These are phyloP conservation scores for Syzygium syzygioides DNA, from an alignment of 441 rosid genomes.

Conservation along the genomic window DNA sequence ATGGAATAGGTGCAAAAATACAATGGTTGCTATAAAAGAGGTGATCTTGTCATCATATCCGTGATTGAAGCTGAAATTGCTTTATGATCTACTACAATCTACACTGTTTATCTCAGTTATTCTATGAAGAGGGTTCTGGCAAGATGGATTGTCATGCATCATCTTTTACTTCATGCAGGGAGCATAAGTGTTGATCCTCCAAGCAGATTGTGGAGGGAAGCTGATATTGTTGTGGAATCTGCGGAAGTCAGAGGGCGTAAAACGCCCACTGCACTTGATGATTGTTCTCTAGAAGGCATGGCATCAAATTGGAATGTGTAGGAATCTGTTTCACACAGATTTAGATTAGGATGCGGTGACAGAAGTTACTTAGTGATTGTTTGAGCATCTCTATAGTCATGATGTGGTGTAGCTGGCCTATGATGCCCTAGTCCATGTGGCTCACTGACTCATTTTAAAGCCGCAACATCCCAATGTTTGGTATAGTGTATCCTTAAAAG, in stretches of 20 bases:
- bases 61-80: background rate
- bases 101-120: background rate
- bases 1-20: background rate
- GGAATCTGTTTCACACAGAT: background rate
- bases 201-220: background rate
- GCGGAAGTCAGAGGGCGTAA: background rate
- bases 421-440: background rate
- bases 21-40: background rate
- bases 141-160: background rate
- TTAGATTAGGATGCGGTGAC: background rate
- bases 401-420: background rate
- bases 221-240: background rate
- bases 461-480: background rate
- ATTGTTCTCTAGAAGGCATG: background rate
- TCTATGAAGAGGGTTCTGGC: background rate
- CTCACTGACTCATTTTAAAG: background rate
- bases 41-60: background rate
- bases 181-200: background rate
- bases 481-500: background rate
- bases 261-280: background rate
- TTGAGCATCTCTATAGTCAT: background rate
- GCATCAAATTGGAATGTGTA: background rate
- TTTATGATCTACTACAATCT: background rate
- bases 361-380: background rate
- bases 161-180: background rate